phyloP scores from a whole-genome alignment of 768 basidiomycete species.

The Fomitopsis serialis region DNA sequence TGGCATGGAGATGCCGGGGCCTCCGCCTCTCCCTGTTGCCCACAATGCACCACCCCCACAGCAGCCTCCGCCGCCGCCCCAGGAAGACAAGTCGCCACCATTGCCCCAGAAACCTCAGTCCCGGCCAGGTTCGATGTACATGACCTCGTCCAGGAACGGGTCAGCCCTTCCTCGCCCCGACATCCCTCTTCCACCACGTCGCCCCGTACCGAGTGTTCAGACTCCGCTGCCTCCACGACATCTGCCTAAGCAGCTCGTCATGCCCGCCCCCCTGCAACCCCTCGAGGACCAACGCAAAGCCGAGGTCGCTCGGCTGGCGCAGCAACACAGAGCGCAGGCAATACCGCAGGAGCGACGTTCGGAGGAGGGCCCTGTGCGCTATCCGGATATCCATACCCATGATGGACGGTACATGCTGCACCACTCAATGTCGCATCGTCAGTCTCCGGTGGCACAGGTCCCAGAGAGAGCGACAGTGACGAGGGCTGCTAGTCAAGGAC shows the following conservation, averaged over 20 bases:
- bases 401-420: constrained; percentile 1
- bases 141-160: neutral
- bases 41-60: neutral
- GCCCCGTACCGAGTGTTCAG: neutral
- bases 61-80: neutral
- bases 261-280: constrained; percentile 63
- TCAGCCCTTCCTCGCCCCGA: constrained; percentile 9
- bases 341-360: neutral
- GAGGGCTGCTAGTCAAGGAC: constrained; percentile 1
- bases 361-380: neutral
- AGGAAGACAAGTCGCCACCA: neutral
- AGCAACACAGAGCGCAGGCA: neutral
- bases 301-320: neutral
- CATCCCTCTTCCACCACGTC: constrained; percentile 10
- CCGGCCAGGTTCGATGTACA: neutral
- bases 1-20: neutral
- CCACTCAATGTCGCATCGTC: constrained; percentile 2
- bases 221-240: constrained; percentile 25
- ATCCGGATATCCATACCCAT: neutral
- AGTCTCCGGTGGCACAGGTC: neutral
- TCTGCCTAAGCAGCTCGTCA: constrained; percentile 63
- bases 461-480: neutral
- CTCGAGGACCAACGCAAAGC: constrained; percentile 7
- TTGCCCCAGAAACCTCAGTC: neutral
- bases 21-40: neutral